Base-by-base conservation (phyloP, 2,329 filamentous ascomycete genomes). In the Talaromyces sp. region DNA sequence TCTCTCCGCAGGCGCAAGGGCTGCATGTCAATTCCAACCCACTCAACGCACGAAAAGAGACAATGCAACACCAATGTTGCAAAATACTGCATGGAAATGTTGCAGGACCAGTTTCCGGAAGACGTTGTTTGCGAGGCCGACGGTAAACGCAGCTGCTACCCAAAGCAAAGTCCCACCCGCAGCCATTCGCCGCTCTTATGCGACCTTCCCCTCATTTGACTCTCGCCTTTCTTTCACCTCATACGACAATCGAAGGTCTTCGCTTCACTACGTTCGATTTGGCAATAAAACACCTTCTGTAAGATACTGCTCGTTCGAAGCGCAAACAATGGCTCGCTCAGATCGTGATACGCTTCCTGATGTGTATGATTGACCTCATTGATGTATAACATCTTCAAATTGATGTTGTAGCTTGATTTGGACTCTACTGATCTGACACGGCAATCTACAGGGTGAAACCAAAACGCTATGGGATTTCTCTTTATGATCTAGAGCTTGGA, bases 391-490 rank as follows among this genome's bases (percentile, higher is more conserved):
- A 48, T 12, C 64, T 42, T 14, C 18, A 44, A 21, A 37, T 44
- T 35, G 40, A 54, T 35, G 31, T 54, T 37, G 50, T 35, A 37
- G 48, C 48, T 54, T 54, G 21, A 54, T 14, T 37, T 37, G 5
- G 28, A 52, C 28, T 52, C n/a, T 52, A 9, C 48, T 52, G 18
- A 63, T 40, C 50, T 23, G 33, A 35, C 14, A 18, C 69, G 52
- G 68, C 40, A 31, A 18, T 39, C 14, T 54, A 44, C 65, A 88
- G 85, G 72, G 86, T 93, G 73, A 93, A 92, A 80, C 92, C 95
- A 2, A 81, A 83, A 66, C 92, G 98, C 80, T 99, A 99, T 79
- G 82, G 86, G 71, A 82, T 99, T 67, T 91, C 88, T 62, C 84
- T 99, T 69, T 86, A 83, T 72, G 88, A 95, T 69, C 81, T 99